Base-by-base conservation (phyloP, 768 basidiomycete species). In the Porphyrellus cyaneotinctus region DNA sequence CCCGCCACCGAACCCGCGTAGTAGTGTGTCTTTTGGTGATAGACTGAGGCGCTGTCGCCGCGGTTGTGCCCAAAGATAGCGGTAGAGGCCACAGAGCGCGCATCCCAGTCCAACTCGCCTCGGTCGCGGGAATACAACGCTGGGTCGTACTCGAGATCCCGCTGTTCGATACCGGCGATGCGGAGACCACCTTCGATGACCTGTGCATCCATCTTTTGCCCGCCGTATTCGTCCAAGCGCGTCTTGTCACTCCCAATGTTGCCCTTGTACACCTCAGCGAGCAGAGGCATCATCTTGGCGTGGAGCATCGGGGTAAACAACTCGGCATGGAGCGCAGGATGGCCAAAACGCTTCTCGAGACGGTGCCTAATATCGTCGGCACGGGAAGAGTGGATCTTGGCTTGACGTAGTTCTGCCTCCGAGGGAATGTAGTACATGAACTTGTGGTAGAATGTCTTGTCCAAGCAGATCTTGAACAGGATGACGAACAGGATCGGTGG, bases 331-430 rank as follows among this genome's bases (percentile, higher is more conserved):
- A 99, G 76, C 15, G 94, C 89, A 1, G 97, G 95, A 67, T 99
- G 97, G 1, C 95, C 90, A 72, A 98, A 99, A 26, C 95, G 86
- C 66, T 85, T 92, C 73, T 86, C 86, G 28, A 98, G 81, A 31
- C 88, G 81, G 64, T 87, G 79, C 49, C 85, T 78, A 33, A 78
- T 77, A 52, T 78, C 74, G 66, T 97, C 95, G 1, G 82, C 79
- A 43, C 84, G 82, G 48, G 87, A 82, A 0, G 91, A 90, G 63
- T 93, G 80, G 3, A 94, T 79, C 60, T 90, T 85, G 43, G 85
- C 83, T 36, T 77, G 65, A 12, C 79, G 79, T 36, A 95, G 75
- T 68, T 97, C 95, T 2, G 81, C 74, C 35, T 88, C 84, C 2
- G 84, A 80, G 4, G 97, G 94, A n/a, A 79, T 82, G 72, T 87